Evolutionary conservation across 208 protist genomes (phyloP).

Genomic region (Leishmania tropica): DNA sequence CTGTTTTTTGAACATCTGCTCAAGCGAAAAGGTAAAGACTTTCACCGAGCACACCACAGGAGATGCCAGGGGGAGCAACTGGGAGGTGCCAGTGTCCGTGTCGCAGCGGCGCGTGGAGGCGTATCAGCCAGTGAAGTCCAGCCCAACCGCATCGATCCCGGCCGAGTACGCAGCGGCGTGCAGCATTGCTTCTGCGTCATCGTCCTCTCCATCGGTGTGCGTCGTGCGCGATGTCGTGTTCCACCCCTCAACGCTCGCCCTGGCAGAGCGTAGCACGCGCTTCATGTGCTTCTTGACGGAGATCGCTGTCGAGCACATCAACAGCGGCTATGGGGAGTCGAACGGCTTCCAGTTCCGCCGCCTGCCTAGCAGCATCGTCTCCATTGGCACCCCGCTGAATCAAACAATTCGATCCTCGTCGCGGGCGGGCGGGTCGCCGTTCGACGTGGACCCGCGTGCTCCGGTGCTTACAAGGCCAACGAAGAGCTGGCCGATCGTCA

Average conservation of each 20-base stretch:
- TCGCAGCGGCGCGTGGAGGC: constrained; percentile 73
- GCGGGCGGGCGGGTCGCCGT: constrained; percentile 40
- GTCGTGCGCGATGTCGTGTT: constrained; percentile 90
- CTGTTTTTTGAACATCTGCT: constrained; percentile 81
- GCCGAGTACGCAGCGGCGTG: constrained; percentile 15
- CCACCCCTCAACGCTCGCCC: constrained; percentile 71
- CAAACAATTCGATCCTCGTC: constrained; percentile 69
- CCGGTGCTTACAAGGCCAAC: constrained; percentile 62
- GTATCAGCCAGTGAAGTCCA: constrained; percentile 30
- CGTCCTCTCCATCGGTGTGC: constrained; percentile 17
- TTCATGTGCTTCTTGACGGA: constrained; percentile 92
- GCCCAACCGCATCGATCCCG: constrained; percentile 10
- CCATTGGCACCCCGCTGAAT: constrained; percentile 80
- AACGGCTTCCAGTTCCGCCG: constrained; percentile 80
- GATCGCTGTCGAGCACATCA: constrained; percentile 94
- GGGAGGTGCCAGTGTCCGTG: constrained; percentile 87
- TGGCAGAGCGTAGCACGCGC: constrained; percentile 71
- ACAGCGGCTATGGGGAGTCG: constrained; percentile 77
- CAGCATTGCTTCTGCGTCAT: background rate
- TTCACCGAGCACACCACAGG: constrained; percentile 76
- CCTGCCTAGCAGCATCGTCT: constrained; percentile 47
- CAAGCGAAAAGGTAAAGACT: constrained; percentile 79
- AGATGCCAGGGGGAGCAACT: constrained; percentile 73
- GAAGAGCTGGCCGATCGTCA: constrained; percentile 26
- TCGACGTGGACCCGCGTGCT: constrained; percentile 41